Evolutionary conservation across 768 basidiomycete genomes (phyloP), one percentile per base, ranked within the genome.

Genomic region (Psilocybe azurescens): DNA sequence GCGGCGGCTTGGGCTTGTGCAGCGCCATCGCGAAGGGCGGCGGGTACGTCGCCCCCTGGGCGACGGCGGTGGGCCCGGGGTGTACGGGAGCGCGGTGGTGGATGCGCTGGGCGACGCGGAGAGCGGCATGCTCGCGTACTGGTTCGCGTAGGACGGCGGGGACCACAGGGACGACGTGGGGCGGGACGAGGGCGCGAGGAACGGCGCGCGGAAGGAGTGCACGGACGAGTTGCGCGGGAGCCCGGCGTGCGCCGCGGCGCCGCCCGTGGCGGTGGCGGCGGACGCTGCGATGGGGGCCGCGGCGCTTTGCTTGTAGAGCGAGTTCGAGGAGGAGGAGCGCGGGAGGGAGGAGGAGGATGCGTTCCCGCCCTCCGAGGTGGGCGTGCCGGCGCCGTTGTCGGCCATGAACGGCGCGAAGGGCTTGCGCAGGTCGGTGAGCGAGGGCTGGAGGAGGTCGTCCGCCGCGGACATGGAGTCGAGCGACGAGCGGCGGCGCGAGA

Each of bases 141-240:
- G 67, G 62, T 62, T 30, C 63, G 66, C 67, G 65, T 81, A 80
- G 0, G 81, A 69, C 1, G 88, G 86, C 8, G 89, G 89, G 0
- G 83, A 78, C 89, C 89, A 90, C 0, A 88, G 56, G 13, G 83
- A 79, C 1, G 83, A 85, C 3, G 82, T 75, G 0, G 89, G 88
- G n/a, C 89, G 81, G 0, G 87, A 88, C 1, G 89, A 82, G 0
- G 90, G 90, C 3, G 88, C 83, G 56, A 90, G 83, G 76, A 90
- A 90, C 1, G 90, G 88, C 0, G 84, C 77, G 28, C 90, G 85
- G 78, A 92, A 91, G 13, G 80, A 82, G 41, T 80, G 82, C 1
- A 78, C 74, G 20, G 78, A 81, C 56, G 72, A 70, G 30, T 69
- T 73, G 32, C 85, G 72, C 13, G 86, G 84, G 53, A 83, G 56